A percentile compares a stretch with the other conserved stretches of the same genome.
Evolutionary conservation across 257 asterid species (phyloP).

Genomic region (Verbena officinalis): DNA sequence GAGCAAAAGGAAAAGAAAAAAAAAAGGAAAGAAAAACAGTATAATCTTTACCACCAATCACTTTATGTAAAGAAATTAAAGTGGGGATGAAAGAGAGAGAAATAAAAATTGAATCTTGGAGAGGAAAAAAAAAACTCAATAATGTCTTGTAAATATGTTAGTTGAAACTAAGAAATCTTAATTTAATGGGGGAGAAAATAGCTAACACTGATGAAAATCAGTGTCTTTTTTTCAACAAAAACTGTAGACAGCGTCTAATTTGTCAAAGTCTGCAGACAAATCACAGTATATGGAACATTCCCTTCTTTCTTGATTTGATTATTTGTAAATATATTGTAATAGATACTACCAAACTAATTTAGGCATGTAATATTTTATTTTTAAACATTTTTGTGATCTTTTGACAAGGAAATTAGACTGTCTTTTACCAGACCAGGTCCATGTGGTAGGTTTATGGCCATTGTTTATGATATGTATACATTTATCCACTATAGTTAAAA

Average conservation of each 20-base stretch:
- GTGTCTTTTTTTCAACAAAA: conserved; percentile 22
- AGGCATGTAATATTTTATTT: conserved; percentile 18
- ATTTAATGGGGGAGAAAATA: conserved; percentile 18
- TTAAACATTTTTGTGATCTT: conserved; percentile 6
- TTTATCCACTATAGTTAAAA: conserved; percentile 10
- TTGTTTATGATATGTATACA: conserved; percentile 5
- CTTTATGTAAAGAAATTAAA: conserved; percentile 40
- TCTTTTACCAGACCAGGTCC: neutral
- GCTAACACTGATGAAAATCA: neutral
- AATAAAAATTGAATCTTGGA: conserved; percentile 15
- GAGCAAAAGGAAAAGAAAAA: conserved; percentile 22
- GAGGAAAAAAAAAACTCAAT: neutral
- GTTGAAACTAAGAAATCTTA: conserved; percentile 34
- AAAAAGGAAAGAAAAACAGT: conserved; percentile 13
- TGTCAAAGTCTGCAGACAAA: conserved; percentile 40
- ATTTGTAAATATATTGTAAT: neutral
- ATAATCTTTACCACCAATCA: conserved; percentile 33
- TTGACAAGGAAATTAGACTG: conserved; percentile 22
- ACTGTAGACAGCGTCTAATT: conserved; percentile 31
- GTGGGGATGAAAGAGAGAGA: conserved; percentile 39
- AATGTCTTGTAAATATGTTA: conserved; percentile 14
- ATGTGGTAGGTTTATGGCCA: conserved; percentile 18
- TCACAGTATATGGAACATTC: conserved; percentile 32
- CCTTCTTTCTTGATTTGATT: conserved; percentile 17
- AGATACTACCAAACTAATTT: conserved; percentile 17